Conservation (phyloP, 108 stramenopile species). For the Schizochytrium sp. region DNA sequence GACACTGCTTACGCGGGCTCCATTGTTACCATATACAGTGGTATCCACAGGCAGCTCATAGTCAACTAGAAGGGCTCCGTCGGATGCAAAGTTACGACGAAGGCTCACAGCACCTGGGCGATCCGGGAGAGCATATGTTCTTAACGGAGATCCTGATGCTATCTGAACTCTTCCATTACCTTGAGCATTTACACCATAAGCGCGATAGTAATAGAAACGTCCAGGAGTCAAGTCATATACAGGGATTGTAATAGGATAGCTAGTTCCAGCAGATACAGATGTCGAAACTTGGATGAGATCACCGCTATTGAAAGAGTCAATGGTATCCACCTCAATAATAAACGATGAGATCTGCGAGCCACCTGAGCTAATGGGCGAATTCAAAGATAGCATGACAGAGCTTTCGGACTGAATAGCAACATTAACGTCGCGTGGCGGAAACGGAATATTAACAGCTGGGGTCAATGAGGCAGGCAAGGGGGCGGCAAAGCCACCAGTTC, state of each 20-base stretch:
- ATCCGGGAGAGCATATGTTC: background rate
- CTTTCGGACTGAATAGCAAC: background rate
- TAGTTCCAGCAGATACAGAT: background rate
- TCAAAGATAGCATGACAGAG: background rate
- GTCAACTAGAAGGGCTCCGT: constrained; percentile 1
- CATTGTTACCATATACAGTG: constrained; percentile 35
- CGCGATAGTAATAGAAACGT: background rate
- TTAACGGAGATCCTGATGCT: background rate
- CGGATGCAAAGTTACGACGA: background rate
- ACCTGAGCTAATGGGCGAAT: constrained; percentile 5
- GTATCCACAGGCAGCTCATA: background rate
- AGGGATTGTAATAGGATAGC: background rate
- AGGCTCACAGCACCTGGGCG: constrained; percentile 37
- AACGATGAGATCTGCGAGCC: constrained; percentile 23
- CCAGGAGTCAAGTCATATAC: constrained; percentile 40
- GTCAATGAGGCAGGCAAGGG: background rate
- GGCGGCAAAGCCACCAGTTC: constrained; percentile 5
- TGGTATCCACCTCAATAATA: constrained; percentile 30
- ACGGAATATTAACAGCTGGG: background rate
- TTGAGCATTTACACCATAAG: background rate
- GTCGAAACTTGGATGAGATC: background rate
- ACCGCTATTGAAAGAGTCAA: constrained; percentile 32
- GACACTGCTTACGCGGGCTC: background rate
- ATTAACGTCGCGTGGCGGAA: background rate
- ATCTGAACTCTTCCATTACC: constrained; percentile 14